These are phyloP conservation scores for Picocystis sp. DNA, from an alignment of 163 green algal species.

Conservation along the genomic window DNA sequence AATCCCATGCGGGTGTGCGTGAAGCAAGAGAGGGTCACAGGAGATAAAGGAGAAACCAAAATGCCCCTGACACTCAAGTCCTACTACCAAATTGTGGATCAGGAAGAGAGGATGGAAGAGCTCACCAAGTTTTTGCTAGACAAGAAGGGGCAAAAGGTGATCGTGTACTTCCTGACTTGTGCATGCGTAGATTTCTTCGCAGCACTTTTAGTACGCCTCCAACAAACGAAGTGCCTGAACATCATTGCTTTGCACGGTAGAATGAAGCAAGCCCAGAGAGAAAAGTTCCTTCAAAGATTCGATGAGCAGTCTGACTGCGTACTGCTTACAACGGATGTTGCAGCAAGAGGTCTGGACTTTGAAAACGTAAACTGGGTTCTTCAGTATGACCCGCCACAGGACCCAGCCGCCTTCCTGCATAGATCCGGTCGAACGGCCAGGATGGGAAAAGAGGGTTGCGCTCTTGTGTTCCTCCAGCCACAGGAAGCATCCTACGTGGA, in stretches of 20 bases:
- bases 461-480: conserved; percentile 52
- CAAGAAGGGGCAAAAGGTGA: conserved; percentile 50
- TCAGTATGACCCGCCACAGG: conserved; percentile 25
- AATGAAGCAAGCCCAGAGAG: conserved; percentile 71
- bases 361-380: conserved; percentile 81
- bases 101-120: conserved; percentile 16
- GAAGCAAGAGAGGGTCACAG: background rate
- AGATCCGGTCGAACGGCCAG: conserved; percentile 76
- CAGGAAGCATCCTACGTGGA: conserved; percentile 50
- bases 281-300: conserved; percentile 45
- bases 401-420: conserved; percentile 71
- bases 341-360: conserved; percentile 84
- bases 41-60: conserved; percentile 6
- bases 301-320: conserved; percentile 24
- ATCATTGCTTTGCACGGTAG: conserved; percentile 57
- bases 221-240: conserved; percentile 2
- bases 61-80: conserved; percentile 9
- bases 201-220: conserved; percentile 12
- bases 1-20: conserved; percentile 62
- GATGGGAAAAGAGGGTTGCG: conserved; percentile 59
- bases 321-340: conserved; percentile 82
- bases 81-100: conserved; percentile 37
- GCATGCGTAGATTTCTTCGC: conserved; percentile 65
- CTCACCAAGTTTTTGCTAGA: conserved; percentile 36
- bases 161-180: conserved; percentile 94